Evolutionary conservation across 345 rosid genomes (phyloP).

Genomic region (Stellera chamaejasme): DNA sequence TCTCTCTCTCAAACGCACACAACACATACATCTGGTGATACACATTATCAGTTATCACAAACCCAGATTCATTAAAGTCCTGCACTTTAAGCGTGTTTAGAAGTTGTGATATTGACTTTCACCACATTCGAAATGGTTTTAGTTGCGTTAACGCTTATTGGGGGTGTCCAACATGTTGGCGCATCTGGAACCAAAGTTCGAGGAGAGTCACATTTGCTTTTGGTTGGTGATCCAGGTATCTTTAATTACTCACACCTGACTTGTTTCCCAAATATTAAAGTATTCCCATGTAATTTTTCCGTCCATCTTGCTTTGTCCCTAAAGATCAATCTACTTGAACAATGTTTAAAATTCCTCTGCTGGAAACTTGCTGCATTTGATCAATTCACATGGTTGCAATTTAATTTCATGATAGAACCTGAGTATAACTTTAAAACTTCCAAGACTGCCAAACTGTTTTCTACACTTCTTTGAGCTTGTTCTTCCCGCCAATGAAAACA

Average conservation of each 20-base stretch:
- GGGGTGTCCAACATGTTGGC: slow-evolving; percentile 96
- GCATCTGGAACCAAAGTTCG: slow-evolving; percentile 93
- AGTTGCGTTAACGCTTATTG: slow-evolving; percentile 90
- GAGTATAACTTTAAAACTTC: too few species aligned
- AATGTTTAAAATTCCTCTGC: too few species aligned
- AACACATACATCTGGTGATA: not conserved
- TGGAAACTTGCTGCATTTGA: too few species aligned
- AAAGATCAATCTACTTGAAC: not conserved
- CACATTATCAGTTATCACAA: not conserved
- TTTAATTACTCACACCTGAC: slow-evolving; percentile 1
- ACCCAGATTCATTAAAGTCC: not conserved
- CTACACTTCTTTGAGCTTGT: too few species aligned
- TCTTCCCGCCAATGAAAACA: too few species aligned
- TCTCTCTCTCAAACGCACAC: not conserved
- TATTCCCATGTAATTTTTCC: too few species aligned
- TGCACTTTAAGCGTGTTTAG: not conserved
- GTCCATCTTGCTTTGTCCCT: too few species aligned
- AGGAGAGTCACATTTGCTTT: slow-evolving; percentile 95
- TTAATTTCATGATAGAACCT: too few species aligned
- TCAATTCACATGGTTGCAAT: too few species aligned
- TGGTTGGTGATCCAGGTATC: slow-evolving; percentile 94
- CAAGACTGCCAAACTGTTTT: too few species aligned
- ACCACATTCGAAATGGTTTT: slow-evolving; percentile 16
- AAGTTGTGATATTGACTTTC: not conserved
- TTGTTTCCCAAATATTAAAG: not conserved